These are phyloP conservation scores for Neopestalotiopsis rosae DNA, from an alignment of 2,329 filamentous ascomycete genomes.

Conservation along the genomic window DNA sequence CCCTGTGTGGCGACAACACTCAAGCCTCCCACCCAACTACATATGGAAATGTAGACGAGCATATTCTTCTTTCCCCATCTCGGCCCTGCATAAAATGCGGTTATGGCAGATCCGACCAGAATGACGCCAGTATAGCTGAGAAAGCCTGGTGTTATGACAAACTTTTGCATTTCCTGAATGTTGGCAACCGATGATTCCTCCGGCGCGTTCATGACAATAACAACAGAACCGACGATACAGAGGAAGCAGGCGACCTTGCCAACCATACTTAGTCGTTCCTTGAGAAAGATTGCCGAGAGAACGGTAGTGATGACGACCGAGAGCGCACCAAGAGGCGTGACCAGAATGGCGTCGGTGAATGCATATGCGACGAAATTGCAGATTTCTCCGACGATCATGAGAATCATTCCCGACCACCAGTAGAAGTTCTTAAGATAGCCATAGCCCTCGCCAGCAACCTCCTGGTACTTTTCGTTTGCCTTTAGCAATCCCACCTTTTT, in stretches of 20 bases:
- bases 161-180: conserved; percentile 92
- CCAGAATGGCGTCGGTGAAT: conserved; percentile 94
- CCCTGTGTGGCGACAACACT: conserved; percentile 96
- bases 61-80: conserved; percentile 95
- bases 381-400: conserved; percentile 96
- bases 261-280: conserved; percentile 92
- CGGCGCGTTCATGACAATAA: conserved; percentile 95
- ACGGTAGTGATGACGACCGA: conserved; percentile 93
- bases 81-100: conserved; percentile 82
- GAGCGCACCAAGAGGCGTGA: conserved; percentile 88
- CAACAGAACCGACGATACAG: conserved; percentile 89
- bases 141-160: conserved; percentile 86
- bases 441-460: conserved; percentile 94
- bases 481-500: conserved; percentile 92
- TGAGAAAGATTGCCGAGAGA: conserved; percentile 91
- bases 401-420: conserved; percentile 95
- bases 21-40: conserved; percentile 90
- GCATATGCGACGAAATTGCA: conserved; percentile 98
- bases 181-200: conserved; percentile 81
- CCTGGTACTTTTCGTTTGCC: conserved; percentile 95
- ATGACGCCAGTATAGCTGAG: conserved; percentile 84
- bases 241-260: conserved; percentile 96
- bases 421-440: conserved; percentile 93
- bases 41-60: conserved; percentile 96
- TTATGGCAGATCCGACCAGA: conserved; percentile 72